phyloP scores from a whole-genome alignment of 257 asterid genomes.

The Fraxinus anomala region DNA sequence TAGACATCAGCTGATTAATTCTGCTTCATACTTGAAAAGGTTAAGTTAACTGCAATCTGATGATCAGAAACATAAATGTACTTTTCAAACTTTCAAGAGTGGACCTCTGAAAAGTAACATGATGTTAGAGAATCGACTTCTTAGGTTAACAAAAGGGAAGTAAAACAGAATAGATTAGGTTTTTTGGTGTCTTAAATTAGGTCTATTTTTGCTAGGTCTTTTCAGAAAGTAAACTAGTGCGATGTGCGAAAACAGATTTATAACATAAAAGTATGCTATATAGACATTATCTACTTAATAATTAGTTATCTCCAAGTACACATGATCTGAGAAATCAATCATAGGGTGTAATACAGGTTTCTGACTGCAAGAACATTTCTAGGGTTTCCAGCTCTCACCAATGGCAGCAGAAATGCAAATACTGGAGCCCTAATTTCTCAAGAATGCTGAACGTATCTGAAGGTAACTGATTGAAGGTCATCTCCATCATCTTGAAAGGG shows the following conservation, averaged over 20 bases:
- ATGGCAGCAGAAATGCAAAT: not conserved
- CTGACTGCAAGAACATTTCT: conserved; percentile 21
- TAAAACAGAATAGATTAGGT: not conserved
- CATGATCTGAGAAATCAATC: conserved; percentile 18
- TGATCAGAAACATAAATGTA: no score
- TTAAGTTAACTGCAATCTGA: no score
- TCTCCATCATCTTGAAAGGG: conserved; percentile 51
- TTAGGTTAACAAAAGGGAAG: not conserved
- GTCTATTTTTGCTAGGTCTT: not conserved
- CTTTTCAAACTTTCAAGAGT: no score
- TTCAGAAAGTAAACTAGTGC: not conserved
- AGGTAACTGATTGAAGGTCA: conserved; percentile 69
- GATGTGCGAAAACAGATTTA: not conserved
- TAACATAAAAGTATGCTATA: conserved; percentile 20
- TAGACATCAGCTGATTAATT: no score
- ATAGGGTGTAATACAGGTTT: conserved; percentile 21
- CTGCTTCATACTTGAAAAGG: no score
- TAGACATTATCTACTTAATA: conserved; percentile 18
- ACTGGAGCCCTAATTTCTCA: conserved; percentile 29
- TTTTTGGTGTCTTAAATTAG: not conserved
- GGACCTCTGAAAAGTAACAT: no score
- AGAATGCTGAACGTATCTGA: conserved; percentile 49
- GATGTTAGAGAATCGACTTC: not conserved
- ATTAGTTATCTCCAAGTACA: conserved; percentile 12
- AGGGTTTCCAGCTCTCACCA: conserved; percentile 36